Percentiles rank a stretch among this genome's conserved stretches.
phyloP scores from a whole-genome alignment of 2,329 filamentous ascomycete species.

The Ustilaginoidea virens region DNA sequence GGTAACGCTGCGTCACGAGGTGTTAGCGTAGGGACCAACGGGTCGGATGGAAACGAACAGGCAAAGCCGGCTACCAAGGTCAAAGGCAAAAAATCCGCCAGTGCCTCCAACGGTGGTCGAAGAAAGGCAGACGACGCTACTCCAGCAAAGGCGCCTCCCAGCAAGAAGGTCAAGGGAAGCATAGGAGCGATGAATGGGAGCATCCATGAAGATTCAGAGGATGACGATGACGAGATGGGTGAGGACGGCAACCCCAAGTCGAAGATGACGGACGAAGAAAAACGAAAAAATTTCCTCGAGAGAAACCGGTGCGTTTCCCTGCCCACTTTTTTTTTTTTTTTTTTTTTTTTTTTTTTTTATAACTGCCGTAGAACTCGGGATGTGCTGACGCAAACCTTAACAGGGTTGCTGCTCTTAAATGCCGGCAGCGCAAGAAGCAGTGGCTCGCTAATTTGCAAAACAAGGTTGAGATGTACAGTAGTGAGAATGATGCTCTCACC shows the following conservation, averaged over 20 bases:
- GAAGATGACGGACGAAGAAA: constrained; percentile 98
- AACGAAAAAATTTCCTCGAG: constrained; percentile 94
- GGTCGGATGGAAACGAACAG: constrained; percentile 58
- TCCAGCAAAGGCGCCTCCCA: constrained; percentile 42
- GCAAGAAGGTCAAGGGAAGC: constrained; percentile 53
- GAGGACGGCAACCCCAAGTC: constrained; percentile 42
- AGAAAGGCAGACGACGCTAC: constrained; percentile 60
- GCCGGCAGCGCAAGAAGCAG: constrained; percentile 95
- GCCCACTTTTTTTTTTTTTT: not conserved
- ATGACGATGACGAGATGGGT: constrained; percentile 32
- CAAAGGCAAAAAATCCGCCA: constrained; percentile 56
- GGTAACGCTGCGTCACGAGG: constrained; percentile 36
- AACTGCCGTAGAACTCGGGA: no score
- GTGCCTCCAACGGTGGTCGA: constrained; percentile 44
- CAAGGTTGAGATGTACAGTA: constrained; percentile 86
- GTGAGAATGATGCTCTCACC: constrained; percentile 78
- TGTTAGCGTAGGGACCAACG: constrained; percentile 53
- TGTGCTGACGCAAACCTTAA: constrained; percentile 2
- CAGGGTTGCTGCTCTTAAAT: constrained; percentile 92
- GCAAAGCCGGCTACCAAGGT: constrained; percentile 48
- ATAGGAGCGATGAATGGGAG: constrained; percentile 12
- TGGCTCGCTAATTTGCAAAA: constrained; percentile 90
- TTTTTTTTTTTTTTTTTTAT: not conserved
- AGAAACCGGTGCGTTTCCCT: constrained; percentile 64
- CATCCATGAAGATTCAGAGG: constrained; percentile 34